Conservation (phyloP, 83 land plant species). For the Picea mariana region DNA sequence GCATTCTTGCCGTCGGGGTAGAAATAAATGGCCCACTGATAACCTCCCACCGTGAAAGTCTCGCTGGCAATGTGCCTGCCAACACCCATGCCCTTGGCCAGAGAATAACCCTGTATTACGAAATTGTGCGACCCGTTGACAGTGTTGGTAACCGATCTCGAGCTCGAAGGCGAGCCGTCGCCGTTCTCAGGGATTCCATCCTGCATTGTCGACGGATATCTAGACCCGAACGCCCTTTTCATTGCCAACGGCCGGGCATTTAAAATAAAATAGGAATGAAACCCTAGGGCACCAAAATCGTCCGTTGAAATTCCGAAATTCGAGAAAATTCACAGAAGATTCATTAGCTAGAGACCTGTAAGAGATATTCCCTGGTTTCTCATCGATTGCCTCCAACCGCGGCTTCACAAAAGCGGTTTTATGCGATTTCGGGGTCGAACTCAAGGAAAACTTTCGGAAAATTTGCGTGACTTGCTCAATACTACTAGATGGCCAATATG, state of each 20-base stretch:
- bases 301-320: not conserved
- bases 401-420: no score
- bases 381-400: no score
- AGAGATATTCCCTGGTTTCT: no score
- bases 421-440: no score
- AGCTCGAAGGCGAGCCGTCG: conserved; percentile 32
- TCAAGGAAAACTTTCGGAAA: no score
- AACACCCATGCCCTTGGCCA: conserved; percentile 65
- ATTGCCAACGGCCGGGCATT: not conserved
- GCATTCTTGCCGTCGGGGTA: conserved; percentile 69
- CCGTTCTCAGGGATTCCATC: conserved; percentile 3
- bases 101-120: conserved; percentile 55
- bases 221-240: conserved; percentile 4
- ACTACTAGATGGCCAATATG: no score
- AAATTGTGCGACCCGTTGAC: conserved; percentile 67
- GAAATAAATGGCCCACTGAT: conserved; percentile 69
- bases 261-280: not conserved
- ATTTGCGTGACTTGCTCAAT: no score
- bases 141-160: conserved; percentile 56
- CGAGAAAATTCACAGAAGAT: not conserved
- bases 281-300: not conserved
- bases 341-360: no score
- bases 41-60: conserved; percentile 62
- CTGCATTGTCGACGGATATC: conserved; percentile 2
- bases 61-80: conserved; percentile 71